These are phyloP conservation scores for Cryptosporidium ubiquitum DNA, from an alignment of 169 alveolate species.

Conservation along the genomic window DNA sequence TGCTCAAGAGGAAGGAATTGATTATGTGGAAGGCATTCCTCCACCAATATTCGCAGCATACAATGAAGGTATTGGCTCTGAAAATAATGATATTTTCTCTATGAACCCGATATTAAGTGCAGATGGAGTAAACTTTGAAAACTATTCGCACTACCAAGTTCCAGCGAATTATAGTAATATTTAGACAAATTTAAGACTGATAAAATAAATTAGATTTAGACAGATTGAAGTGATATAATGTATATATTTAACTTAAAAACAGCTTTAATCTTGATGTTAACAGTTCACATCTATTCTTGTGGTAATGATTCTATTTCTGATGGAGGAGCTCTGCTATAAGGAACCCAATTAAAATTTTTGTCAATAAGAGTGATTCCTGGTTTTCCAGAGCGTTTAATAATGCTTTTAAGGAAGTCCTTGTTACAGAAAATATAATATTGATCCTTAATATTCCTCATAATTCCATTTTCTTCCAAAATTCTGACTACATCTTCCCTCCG, in stretches of 20 bases:
- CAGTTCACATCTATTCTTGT: neutral
- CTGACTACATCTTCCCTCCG: conserved; percentile 51
- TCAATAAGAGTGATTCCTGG: conserved; percentile 53
- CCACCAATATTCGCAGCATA: conserved; percentile 65
- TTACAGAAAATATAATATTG: conserved; percentile 30
- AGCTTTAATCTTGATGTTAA: neutral
- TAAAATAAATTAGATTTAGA: neutral
- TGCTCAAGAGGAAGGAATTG: neutral
- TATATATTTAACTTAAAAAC: neutral
- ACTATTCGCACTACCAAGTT: conserved; percentile 23
- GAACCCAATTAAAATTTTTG: conserved; percentile 62
- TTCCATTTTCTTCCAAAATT: conserved; percentile 52
- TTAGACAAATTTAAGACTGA: neutral
- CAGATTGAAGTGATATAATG: neutral
- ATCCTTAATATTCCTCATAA: conserved; percentile 37
- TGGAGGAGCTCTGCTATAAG: conserved; percentile 68
- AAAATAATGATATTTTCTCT: neutral
- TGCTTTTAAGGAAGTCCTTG: conserved; percentile 14
- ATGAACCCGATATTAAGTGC: neutral
- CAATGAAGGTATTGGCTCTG: neutral
- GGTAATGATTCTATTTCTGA: conserved; percentile 55
- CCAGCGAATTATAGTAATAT: conserved; percentile 28
- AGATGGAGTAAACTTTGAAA: neutral
- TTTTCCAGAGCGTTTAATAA: conserved; percentile 34
- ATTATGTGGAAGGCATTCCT: neutral